These are phyloP conservation scores for Beta lomatogona DNA, from an alignment of 179 eudicot species.

Conservation along the genomic window DNA sequence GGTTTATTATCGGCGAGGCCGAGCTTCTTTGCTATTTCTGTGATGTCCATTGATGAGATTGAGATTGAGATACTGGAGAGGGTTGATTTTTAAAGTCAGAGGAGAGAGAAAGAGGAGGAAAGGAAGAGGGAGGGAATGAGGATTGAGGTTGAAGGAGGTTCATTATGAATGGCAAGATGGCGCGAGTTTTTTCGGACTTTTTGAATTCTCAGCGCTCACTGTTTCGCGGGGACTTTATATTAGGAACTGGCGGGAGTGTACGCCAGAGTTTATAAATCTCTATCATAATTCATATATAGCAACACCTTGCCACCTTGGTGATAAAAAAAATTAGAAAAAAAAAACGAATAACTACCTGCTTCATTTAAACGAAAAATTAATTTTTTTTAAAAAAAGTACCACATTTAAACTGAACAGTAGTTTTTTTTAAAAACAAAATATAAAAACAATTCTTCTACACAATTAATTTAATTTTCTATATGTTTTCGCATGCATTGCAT, in stretches of 20 bases:
- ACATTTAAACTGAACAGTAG: too few species aligned
- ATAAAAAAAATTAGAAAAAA: too few species aligned
- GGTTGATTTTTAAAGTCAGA: background rate
- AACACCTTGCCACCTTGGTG: too few species aligned
- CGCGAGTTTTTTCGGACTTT: background rate
- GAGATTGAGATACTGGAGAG: background rate
- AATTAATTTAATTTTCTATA: too few species aligned
- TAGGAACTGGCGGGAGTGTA: background rate
- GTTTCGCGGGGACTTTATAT: background rate
- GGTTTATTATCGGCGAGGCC: conserved; percentile 60
- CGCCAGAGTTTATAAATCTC: too few species aligned
- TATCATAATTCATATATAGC: too few species aligned
- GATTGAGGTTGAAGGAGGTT: background rate
- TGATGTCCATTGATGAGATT: conserved; percentile 54
- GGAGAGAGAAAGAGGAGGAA: background rate
- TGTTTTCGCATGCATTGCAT: too few species aligned
- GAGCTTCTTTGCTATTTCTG: conserved; percentile 60
- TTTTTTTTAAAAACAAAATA: too few species aligned
- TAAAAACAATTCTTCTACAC: too few species aligned
- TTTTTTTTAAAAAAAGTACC: too few species aligned
- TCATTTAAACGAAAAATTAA: too few species aligned
- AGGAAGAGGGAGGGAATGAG: background rate
- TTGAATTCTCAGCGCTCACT: background rate
- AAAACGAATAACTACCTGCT: too few species aligned
- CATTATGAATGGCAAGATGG: background rate